A percentile compares a stretch with the other conserved stretches of the same genome.
These are phyloP conservation scores for Pseudocercospora pini-densiflorae DNA, from an alignment of 2,329 filamentous ascomycete species.

Conservation along the genomic window DNA sequence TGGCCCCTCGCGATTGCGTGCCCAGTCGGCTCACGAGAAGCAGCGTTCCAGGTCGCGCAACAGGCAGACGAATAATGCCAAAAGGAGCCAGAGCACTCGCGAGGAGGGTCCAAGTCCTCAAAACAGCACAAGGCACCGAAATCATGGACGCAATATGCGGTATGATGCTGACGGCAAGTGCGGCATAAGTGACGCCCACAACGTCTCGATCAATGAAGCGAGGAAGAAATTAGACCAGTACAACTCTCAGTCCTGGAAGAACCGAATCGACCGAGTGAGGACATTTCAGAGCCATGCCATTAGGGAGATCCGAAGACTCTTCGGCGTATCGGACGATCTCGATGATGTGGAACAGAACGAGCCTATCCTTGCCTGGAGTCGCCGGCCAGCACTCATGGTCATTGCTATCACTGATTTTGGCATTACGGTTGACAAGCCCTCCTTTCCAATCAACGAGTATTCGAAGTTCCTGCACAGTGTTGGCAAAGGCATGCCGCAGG, in stretches of 20 bases:
- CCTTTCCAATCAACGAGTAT: constrained; percentile 80
- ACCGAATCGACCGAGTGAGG: constrained; percentile 79
- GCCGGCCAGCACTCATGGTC: constrained; percentile 81
- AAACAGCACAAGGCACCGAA: constrained; percentile 31
- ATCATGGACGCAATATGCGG: constrained; percentile 48
- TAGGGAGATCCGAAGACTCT: constrained; percentile 75
- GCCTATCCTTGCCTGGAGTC: constrained; percentile 81
- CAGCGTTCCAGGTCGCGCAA: constrained; percentile 38
- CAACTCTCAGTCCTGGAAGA: constrained; percentile 91
- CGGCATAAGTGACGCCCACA: constrained; percentile 72
- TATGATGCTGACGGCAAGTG: constrained; percentile 83
- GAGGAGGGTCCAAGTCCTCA: constrained; percentile 27
- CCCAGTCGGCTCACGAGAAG: constrained; percentile 56
- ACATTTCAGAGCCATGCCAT: constrained; percentile 72
- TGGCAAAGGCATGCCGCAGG: constrained; percentile 93
- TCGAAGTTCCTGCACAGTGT: constrained; percentile 84
- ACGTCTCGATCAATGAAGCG: constrained; percentile 77
- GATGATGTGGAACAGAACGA: constrained; percentile 79
- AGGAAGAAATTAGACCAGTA: constrained; percentile 74
- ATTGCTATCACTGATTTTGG: constrained; percentile 83
- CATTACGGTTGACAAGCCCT: constrained; percentile 86
- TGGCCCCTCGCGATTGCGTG: constrained; percentile 56
- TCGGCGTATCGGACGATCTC: constrained; percentile 81
- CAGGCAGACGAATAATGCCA: constrained; percentile 35
- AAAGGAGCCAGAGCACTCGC: constrained; percentile 46